These are phyloP conservation scores for Alternaria alternata DNA, from an alignment of 2,329 filamentous ascomycete genomes.

Conservation along the genomic window DNA sequence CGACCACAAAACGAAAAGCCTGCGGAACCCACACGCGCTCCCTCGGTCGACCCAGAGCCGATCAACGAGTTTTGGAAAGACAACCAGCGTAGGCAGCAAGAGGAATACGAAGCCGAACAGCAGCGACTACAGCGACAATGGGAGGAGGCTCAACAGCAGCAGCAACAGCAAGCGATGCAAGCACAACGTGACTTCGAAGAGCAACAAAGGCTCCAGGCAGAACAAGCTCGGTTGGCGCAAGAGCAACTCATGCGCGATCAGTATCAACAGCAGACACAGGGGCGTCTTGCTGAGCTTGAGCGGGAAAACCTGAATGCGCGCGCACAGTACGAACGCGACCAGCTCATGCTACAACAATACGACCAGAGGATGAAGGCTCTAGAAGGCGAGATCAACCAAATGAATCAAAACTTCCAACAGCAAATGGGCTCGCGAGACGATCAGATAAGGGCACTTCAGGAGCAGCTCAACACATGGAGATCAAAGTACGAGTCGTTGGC, in stretches of 20 bases:
- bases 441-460: slow-evolving; percentile 89
- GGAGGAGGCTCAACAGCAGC: slow-evolving; percentile 78
- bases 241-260: slow-evolving; percentile 90
- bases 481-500: slow-evolving; percentile 96
- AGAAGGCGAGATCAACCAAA: slow-evolving; percentile 83
- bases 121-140: slow-evolving; percentile 86
- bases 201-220: slow-evolving; percentile 84
- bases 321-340: slow-evolving; percentile 95
- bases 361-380: slow-evolving; percentile 91
- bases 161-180: slow-evolving; percentile 83
- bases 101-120: slow-evolving; percentile 95
- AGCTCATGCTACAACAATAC: slow-evolving; percentile 96
- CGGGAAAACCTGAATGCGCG: slow-evolving; percentile 93
- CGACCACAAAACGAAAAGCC: slow-evolving; percentile 73
- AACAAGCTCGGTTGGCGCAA: slow-evolving; percentile 90
- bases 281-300: slow-evolving; percentile 93
- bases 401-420: slow-evolving; percentile 83
- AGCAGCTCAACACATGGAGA: slow-evolving; percentile 97
- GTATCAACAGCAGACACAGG: slow-evolving; percentile 91
- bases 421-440: slow-evolving; percentile 92
- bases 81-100: slow-evolving; percentile 88
- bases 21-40: slow-evolving; percentile 65
- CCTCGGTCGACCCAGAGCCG: slow-evolving; percentile 84
- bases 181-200: slow-evolving; percentile 96
- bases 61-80: slow-evolving; percentile 99